These are phyloP conservation scores for Dalechampia spathulata DNA, from an alignment of 441 rosid species.

Conservation along the genomic window DNA sequence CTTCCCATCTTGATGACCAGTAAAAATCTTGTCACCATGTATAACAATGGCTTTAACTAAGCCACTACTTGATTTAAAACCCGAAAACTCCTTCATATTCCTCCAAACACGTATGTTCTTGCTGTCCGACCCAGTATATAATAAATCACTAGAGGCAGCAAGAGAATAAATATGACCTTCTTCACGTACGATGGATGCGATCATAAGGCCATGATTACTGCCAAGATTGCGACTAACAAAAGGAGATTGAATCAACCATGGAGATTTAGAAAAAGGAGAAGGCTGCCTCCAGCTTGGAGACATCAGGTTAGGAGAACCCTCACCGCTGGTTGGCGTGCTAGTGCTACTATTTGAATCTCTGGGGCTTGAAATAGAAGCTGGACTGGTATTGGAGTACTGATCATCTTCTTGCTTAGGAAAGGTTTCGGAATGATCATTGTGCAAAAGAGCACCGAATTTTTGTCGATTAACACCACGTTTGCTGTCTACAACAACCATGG, in stretches of 20 bases:
- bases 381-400: slow-evolving; percentile 26
- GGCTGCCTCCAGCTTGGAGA: slow-evolving; percentile 59
- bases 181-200: slow-evolving; percentile 71
- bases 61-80: slow-evolving; percentile 83
- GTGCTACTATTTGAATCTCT: slow-evolving; percentile 14
- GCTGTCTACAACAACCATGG: slow-evolving; percentile 17
- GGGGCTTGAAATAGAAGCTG: slow-evolving; percentile 29
- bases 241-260: slow-evolving; percentile 49
- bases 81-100: slow-evolving; percentile 57
- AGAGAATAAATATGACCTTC: slow-evolving; percentile 91
- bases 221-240: slow-evolving; percentile 11
- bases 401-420: slow-evolving; percentile 21
- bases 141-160: slow-evolving; percentile 56
- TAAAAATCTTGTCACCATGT: slow-evolving; percentile 57
- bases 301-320: slow-evolving; percentile 35
- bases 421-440: slow-evolving; percentile 24
- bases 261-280: slow-evolving; percentile 58
- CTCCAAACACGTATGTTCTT: slow-evolving; percentile 91
- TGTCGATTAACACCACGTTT: slow-evolving; percentile 21
- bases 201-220: slow-evolving; percentile 36
- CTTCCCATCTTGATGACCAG: slow-evolving; percentile 93
- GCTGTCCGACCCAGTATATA: slow-evolving; percentile 83
- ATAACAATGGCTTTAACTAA: slow-evolving; percentile 78
- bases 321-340: slow-evolving; percentile 40
- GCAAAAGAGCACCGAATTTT: slow-evolving; percentile 42